phyloP scores from a whole-genome alignment of 2,329 filamentous ascomycete genomes.

The Colletotrichum sp. region DNA sequence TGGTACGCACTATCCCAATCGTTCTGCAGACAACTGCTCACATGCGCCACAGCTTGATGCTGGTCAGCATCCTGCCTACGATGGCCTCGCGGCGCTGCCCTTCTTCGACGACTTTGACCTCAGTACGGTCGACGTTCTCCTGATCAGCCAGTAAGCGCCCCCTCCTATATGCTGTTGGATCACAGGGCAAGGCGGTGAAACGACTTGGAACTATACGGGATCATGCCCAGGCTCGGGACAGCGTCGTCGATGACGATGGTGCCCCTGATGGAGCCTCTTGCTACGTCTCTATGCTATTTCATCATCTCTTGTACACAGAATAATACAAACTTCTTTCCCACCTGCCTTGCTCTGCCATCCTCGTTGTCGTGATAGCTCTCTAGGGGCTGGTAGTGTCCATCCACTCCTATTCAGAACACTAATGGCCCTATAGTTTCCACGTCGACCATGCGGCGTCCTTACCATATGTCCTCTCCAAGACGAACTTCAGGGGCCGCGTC shows the following conservation, averaged over 20 bases:
- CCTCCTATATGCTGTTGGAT: constrained; percentile 20
- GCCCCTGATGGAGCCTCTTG: constrained; percentile 17
- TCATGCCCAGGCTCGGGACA: constrained; percentile 6
- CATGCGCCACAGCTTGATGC: constrained; percentile 77
- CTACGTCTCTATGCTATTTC: constrained; percentile 18
- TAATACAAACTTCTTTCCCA: constrained; percentile 23
- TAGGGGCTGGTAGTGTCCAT: not conserved
- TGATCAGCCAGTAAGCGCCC: constrained; percentile 96
- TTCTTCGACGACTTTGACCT: constrained; percentile 99
- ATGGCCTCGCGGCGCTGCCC: constrained; percentile 89
- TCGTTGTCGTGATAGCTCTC: constrained; percentile 14
- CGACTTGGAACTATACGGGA: constrained; percentile 11
- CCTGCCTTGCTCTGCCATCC: constrained; percentile 23
- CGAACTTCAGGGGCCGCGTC: constrained; percentile 93
- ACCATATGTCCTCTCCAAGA: constrained; percentile 96
- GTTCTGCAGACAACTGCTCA: not conserved
- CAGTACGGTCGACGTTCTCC: constrained; percentile 93
- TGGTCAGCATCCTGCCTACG: constrained; percentile 94
- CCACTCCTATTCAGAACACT: not conserved
- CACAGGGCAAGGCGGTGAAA: constrained; percentile 28
- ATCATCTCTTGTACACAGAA: constrained; percentile 20
- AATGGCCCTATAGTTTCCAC: constrained; percentile 76
- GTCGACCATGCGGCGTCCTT: constrained; percentile 98
- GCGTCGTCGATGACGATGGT: not conserved
- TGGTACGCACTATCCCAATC: constrained; percentile 63